Conservation (phyloP, 345 rosid species). For the Eucalyptus sp. region DNA sequence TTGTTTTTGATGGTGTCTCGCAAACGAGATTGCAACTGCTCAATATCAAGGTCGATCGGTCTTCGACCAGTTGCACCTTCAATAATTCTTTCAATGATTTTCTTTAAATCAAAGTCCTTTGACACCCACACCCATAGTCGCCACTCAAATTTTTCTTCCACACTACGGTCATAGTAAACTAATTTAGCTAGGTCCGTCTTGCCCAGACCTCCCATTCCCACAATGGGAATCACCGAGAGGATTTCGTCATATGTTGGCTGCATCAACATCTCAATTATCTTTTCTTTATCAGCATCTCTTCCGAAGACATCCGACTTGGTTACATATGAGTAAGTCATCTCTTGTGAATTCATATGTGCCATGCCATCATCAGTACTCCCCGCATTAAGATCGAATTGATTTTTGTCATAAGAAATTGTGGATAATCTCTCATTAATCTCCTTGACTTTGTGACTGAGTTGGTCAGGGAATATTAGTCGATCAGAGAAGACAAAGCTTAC, state of each 20-base stretch:
- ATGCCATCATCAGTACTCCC: neutral
- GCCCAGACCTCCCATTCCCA: neutral
- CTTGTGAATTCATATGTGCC: neutral
- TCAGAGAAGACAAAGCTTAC: neutral
- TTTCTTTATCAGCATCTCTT: neutral
- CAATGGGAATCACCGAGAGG: neutral
- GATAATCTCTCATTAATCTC: neutral
- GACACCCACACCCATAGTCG: neutral
- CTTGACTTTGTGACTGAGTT: neutral
- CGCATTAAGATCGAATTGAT: neutral
- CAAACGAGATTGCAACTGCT: accelerated
- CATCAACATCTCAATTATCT: neutral
- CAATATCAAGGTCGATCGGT: neutral
- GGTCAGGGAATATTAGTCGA: neutral
- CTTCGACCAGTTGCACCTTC: accelerated
- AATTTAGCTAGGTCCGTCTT: neutral
- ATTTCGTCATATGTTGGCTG: neutral
- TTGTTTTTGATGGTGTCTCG: neutral
- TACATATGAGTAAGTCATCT: neutral
- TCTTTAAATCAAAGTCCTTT: neutral
- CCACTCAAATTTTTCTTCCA: neutral
- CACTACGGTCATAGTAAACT: accelerated
- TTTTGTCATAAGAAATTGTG: accelerated
- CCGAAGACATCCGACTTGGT: accelerated
- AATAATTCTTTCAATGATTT: neutral